Evolutionary conservation across 345 rosid species (phyloP).

Genomic region (Nephelium lappaceum): DNA sequence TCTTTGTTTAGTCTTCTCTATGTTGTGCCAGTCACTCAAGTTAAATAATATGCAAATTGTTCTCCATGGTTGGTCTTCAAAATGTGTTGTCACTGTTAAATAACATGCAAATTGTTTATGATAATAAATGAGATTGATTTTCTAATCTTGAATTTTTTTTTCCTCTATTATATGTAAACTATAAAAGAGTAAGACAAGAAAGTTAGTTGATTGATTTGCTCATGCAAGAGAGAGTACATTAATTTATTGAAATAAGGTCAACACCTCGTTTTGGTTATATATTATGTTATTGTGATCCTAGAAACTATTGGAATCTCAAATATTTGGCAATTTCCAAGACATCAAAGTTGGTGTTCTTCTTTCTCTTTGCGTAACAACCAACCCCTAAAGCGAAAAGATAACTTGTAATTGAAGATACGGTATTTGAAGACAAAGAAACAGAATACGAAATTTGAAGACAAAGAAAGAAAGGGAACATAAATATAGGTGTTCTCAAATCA

Average conservation of each 20-base stretch:
- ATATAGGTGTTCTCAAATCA: too few species aligned
- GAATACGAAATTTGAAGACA: neutral
- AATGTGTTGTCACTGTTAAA: too few species aligned
- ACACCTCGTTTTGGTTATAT: neutral
- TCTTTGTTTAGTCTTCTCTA: neutral
- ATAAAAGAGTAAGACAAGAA: constrained; percentile 4
- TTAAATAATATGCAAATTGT: neutral
- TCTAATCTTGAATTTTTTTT: constrained; percentile 9
- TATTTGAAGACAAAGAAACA: neutral
- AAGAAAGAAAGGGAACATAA: neutral
- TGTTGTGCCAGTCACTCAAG: neutral
- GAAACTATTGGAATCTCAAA: neutral
- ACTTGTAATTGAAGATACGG: neutral
- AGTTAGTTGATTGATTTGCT: constrained; percentile 3
- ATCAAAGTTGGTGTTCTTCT: neutral
- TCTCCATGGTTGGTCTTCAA: too few species aligned
- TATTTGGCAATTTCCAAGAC: neutral
- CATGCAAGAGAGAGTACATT: neutral
- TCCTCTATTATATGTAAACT: neutral
- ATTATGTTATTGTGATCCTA: neutral
- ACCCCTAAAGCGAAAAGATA: neutral
- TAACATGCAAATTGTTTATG: neutral
- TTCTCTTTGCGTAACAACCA: neutral
- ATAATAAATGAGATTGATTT: neutral
- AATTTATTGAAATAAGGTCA: constrained; percentile 5